These are phyloP conservation scores for Phytophthora constricta DNA, from an alignment of 352 stramenopile species.

Conservation along the genomic window DNA sequence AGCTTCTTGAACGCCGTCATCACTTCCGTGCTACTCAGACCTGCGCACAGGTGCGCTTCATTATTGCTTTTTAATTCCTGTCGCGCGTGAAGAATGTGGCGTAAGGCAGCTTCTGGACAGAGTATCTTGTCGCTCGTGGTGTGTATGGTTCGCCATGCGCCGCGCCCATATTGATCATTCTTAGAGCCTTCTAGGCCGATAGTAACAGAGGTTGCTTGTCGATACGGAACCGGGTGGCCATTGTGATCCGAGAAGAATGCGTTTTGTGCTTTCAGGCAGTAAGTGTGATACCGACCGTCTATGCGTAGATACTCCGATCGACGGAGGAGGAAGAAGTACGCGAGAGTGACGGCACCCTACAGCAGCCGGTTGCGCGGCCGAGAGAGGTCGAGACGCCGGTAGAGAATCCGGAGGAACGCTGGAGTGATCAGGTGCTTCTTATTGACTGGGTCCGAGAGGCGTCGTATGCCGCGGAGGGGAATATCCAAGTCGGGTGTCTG, in stretches of 20 bases:
- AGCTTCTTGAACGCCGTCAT: too few species aligned
- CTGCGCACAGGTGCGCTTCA: too few species aligned
- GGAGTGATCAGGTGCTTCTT: constrained; percentile 13
- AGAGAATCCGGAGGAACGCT: too few species aligned
- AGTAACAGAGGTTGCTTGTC: background rate
- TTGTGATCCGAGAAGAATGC: background rate
- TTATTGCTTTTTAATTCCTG: too few species aligned
- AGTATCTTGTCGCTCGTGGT: too few species aligned
- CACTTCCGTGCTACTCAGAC: too few species aligned
- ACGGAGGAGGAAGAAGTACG: constrained; percentile 1
- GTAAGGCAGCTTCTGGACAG: too few species aligned
- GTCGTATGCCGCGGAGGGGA: background rate
- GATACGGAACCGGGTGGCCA: background rate
- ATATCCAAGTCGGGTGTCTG: background rate
- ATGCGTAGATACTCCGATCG: background rate
- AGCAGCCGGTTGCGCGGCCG: background rate
- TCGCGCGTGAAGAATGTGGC: too few species aligned
- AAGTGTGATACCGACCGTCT: background rate
- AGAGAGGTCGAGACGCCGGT: background rate
- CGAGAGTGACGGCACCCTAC: background rate
- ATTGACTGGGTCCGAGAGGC: background rate
- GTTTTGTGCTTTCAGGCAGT: constrained; percentile 1
- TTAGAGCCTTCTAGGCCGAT: constrained; percentile 5
- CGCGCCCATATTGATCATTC: constrained; percentile 8
- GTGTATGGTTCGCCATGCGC: constrained; percentile 1